Conservation (phyloP, 2,329 filamentous ascomycete species). For the Chrysoporthe austroafricana region DNA sequence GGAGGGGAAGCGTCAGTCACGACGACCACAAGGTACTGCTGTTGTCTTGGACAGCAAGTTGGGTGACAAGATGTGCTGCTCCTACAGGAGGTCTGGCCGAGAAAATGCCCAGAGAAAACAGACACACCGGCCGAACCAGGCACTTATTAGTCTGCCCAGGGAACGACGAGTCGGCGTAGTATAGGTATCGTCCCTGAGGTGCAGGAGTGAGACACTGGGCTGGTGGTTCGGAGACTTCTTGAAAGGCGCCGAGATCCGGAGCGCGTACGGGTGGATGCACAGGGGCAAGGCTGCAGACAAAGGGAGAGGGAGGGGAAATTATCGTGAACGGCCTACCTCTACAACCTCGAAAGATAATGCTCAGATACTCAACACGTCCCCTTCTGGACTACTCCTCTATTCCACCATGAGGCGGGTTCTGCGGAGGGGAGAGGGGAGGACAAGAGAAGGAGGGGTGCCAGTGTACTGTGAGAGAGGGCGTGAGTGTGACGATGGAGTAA, state of each 20-base stretch:
- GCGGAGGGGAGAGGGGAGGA: background rate
- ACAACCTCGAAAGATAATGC: background rate
- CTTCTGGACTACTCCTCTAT: background rate
- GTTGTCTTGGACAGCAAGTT: background rate
- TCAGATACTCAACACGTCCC: background rate
- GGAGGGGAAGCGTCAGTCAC: background rate
- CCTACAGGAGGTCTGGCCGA: background rate
- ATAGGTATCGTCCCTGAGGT: background rate
- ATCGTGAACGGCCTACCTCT: background rate
- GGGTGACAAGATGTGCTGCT: too few relatives aligned
- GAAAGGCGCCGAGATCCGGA: constrained; percentile 7
- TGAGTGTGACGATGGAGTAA: background rate
- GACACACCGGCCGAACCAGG: background rate
- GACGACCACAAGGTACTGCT: background rate
- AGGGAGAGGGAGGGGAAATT: background rate
- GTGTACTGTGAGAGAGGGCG: background rate
- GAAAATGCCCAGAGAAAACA: background rate
- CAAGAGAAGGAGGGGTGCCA: background rate
- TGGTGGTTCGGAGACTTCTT: constrained; percentile 12
- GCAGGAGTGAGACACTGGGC: background rate
- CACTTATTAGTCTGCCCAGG: background rate
- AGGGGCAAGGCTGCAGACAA: background rate
- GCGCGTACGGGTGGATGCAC: too few relatives aligned
- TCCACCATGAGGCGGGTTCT: background rate
- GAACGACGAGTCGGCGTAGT: background rate